phyloP scores from a whole-genome alignment of 2,329 filamentous ascomycete genomes.

The Colletotrichum chlorophyti region DNA sequence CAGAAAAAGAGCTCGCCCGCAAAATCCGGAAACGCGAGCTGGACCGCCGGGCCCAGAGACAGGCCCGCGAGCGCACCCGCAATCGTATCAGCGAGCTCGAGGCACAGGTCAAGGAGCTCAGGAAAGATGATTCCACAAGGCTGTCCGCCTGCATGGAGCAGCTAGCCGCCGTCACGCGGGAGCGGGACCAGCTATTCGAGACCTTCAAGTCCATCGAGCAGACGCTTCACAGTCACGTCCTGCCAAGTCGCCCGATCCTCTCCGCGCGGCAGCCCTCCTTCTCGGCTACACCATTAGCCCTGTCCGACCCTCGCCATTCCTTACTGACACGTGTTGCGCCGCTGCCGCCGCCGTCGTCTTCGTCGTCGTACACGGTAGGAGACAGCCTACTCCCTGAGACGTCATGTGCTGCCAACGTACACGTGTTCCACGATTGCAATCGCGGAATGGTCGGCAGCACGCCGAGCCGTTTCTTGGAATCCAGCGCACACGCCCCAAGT shows the following conservation, averaged over 20 bases:
- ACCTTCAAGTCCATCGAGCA: slow-evolving; percentile 27
- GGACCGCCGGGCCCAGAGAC: slow-evolving; percentile 39
- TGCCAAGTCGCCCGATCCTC: neutral
- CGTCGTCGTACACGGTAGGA: neutral
- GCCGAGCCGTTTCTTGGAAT: neutral
- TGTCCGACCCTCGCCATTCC: neutral
- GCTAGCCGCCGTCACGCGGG: slow-evolving; percentile 33
- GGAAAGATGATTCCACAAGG: slow-evolving; percentile 34
- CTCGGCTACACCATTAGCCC: neutral
- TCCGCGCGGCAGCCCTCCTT: neutral
- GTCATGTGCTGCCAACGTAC: neutral
- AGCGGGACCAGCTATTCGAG: slow-evolving; percentile 31
- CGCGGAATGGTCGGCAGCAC: neutral
- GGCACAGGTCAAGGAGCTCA: slow-evolving; percentile 35
- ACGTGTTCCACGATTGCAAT: neutral
- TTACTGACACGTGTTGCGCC: neutral
- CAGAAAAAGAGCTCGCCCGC: slow-evolving; percentile 27
- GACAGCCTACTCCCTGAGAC: neutral
- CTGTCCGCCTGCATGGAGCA: slow-evolving; percentile 35
- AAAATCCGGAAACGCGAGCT: slow-evolving; percentile 40
- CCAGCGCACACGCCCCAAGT: slow-evolving; percentile 13
- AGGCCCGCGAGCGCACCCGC: slow-evolving; percentile 39
- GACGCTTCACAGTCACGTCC: slow-evolving; percentile 25
- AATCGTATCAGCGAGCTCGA: slow-evolving; percentile 40
- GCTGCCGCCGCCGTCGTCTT: neutral